Evolutionary conservation across 805 yeast genomes (phyloP), one percentile per base, ranked within the genome.

Genomic region (Suhomyces pyralidae): DNA sequence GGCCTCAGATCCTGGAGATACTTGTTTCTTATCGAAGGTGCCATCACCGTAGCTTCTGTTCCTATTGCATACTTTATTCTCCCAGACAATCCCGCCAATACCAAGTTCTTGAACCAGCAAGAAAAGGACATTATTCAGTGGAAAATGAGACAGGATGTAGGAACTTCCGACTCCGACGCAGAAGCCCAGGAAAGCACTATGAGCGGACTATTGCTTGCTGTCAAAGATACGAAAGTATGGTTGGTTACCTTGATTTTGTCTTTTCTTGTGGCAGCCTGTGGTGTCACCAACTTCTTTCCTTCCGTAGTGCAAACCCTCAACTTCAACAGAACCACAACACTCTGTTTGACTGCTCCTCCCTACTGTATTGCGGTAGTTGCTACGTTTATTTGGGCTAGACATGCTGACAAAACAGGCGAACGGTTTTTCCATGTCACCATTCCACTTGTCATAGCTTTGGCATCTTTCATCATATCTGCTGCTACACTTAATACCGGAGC

Each of bases 241-340:
- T 61, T 71, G n/a, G 61, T 78, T 36, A 71, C 78, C 15, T 78
- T 76, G 46, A 68, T 70, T 49, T 66, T 77, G 24, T 66, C 80
- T 2, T 76, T 74, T 64, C 65, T 78, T 28, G 85, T 80, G 48
- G 83, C 82, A 24, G 84, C 85, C 40, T 79, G 82, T 57, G 85
- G 85, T 63, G 84, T 81, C 46, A 80, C 84, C 17, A 78, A 81
- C 61, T 82, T 81, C 62, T 83, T 81, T 71, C 87, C 87, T 25
- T 74, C 85, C 0, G 81, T 84, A 25, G 86, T 84, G 15, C 61
- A 73, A 52, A 81, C 86, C 12, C 71, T 84, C 55, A 77, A 81
- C 44, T 84, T 80, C 58, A 64, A 66, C 60, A 69, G 74, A 46
- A 71, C 81, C 38, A 71, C 78, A 45, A 81, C 86, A 3, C 72